Evolutionary conservation across 306 rosid species (phyloP), one percentile per base, ranked within the genome.

Genomic region (Astragalus membranaceus): DNA sequence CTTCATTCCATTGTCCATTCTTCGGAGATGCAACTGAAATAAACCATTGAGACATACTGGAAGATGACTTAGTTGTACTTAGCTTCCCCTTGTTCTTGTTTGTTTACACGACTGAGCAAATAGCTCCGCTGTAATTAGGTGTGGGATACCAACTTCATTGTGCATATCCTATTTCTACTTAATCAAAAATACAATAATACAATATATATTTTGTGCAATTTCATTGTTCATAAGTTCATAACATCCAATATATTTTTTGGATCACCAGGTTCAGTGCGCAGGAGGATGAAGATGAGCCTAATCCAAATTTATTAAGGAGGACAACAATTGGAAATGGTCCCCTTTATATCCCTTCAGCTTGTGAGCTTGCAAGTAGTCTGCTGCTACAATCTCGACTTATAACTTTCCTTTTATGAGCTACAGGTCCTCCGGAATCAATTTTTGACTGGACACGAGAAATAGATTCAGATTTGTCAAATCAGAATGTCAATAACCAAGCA

Each of bases 251-350:
- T 59, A 13, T 74, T 42, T 51, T 47, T 41, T 56, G 54, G 59
- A 48, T 69, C 55, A 39, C 64, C 75, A 94, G 97, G 84, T 89
- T 91, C 76, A 94, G 99, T 74, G 96, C 97, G 75, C 99, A 80
- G 72, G 99, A 94, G 63, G 99, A 94, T 78, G 99, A 94, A 80
- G 99, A 94, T 70, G 92, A 89, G n/a, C 12, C 86, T 79, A 85
- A 72, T 79, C 88, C 89, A 68, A 85, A 79, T 85, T 80, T 94
- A 76, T 59, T 69, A 30, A 86, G 97, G 72, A 87, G 99, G 79
- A 94, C 97, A 52, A 94, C 99, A 13, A 87, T 94, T 69, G 99
- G 99, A 84, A 91, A 91, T 77, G 99, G 97, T 94, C 46, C 20
- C 47, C 53, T 84, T 72, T 75, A 37, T 52, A 44, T 78, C 64